Base-by-base conservation (phyloP, 2,329 filamentous ascomycete genomes). In the Microdochium trichocladiopsis region DNA sequence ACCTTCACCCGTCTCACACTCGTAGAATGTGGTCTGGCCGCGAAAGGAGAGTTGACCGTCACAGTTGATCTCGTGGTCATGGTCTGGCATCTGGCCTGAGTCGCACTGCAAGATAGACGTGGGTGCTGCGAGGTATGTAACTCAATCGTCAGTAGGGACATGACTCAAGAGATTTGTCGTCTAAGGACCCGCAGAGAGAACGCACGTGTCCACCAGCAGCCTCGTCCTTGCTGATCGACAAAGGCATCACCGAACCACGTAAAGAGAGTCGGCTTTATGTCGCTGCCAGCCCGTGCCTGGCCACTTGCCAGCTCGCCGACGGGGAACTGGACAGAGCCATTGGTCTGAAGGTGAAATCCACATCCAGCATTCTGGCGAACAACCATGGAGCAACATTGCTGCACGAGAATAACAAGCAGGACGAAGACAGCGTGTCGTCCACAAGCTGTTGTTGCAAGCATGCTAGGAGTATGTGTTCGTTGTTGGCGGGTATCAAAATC, bases 21-120 rank as follows among this genome's bases (percentile, higher is more conserved):
- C 76, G 60, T 78, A 82, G 64, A 87, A 87, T 25, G 68, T 67
- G 2, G 70, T 65, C 58, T 70, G 74, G 47, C 75, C 76, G 28
- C 79, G 68, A 65, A 76, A 79, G 2, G 70, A 70, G 21, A 88
- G 61, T 6, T 64, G 60, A 31, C 83, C 82, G 54, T 78, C 67
- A 24, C 75, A 76, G 47, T 66, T 71, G 53, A 86, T 72, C 8
- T 71, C 69, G 66, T 86, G 87, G 25, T 82, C 83, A 28, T 72
- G 61, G 23, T 71, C 74, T 10, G 79, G 75, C 14, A 61, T 57
- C 12, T 76, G 77, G 48, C 78, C 77, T 21, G 61, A 57, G 57
- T 87, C 83, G 59, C 84, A 86, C 61, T 86, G 82, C 54, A 82
- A 78, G 48, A 84, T 78, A 25, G 72, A 75, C 1, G 80, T 82